phyloP scores from a whole-genome alignment of 1,139 yeast species.

The Hyphopichia buzzinii region DNA sequence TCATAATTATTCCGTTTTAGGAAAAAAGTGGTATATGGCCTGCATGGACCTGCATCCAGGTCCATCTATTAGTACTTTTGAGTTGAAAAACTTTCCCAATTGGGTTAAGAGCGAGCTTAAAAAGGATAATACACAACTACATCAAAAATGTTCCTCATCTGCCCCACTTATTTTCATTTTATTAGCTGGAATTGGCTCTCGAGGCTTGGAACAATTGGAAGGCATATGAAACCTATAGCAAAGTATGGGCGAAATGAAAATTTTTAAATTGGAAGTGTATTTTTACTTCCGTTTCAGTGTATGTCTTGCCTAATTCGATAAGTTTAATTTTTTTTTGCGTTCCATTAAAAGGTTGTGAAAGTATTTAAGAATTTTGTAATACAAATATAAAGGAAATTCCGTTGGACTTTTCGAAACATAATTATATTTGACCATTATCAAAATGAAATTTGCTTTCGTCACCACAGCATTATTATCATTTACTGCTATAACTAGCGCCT shows the following conservation, averaged over 20 bases:
- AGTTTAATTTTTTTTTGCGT: too few relatives aligned
- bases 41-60: background rate
- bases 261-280: too few relatives aligned
- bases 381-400: background rate
- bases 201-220: background rate
- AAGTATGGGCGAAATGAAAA: too few relatives aligned
- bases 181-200: background rate
- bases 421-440: too few relatives aligned
- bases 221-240: background rate
- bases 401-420: too few relatives aligned
- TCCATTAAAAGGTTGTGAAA: background rate
- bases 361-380: too few relatives aligned
- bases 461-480: constrained; percentile 17
- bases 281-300: background rate
- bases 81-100: constrained; percentile 5
- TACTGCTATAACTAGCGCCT: constrained; percentile 12
- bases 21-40: background rate
- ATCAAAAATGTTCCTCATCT: background rate
- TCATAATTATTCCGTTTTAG: background rate
- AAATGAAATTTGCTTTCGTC: constrained; percentile 21
- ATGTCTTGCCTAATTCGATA: background rate
- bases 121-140: background rate
- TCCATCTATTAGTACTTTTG: constrained; percentile 3
- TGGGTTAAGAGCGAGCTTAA: background rate
- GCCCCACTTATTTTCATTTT: background rate